Percentiles rank a stretch among this genome's conserved stretches.
These are phyloP conservation scores for Populus simonii DNA, from an alignment of 345 rosid species.

Conservation along the genomic window DNA sequence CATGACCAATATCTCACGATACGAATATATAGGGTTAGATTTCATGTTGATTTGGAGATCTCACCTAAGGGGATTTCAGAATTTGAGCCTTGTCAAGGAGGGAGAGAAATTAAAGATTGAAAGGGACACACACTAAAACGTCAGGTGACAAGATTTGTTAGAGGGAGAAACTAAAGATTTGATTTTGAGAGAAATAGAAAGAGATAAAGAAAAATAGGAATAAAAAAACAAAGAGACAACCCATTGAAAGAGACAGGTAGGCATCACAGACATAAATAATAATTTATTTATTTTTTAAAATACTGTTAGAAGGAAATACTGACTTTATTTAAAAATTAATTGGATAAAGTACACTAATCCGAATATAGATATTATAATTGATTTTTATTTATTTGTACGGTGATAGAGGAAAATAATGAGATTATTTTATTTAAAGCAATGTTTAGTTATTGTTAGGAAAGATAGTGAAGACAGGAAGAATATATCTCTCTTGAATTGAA, in stretches of 20 bases:
- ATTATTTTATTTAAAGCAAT: too few relatives aligned
- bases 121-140: neutral
- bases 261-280: constrained; percentile 1
- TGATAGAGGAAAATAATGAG: too few relatives aligned
- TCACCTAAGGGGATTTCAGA: constrained; percentile 59
- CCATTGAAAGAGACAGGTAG: constrained; percentile 15
- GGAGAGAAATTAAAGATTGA: neutral
- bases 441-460: too few relatives aligned
- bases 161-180: constrained; percentile 55
- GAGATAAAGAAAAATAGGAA: neutral
- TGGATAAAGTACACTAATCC: too few relatives aligned
- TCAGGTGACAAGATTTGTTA: constrained; percentile 37
- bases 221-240: neutral
- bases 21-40: neutral
- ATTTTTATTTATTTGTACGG: too few relatives aligned
- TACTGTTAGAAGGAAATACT: too few relatives aligned
- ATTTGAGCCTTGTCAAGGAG: constrained; percentile 28
- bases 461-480: too few relatives aligned
- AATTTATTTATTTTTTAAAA: too few relatives aligned
- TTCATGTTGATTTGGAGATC: constrained; percentile 24
- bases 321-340: too few relatives aligned
- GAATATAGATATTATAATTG: too few relatives aligned
- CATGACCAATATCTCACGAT: constrained; percentile 25
- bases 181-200: constrained; percentile 38
- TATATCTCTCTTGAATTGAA: too few relatives aligned